These are phyloP conservation scores for Climacium dendroides DNA, from an alignment of 225 moss, liverwort and hornwort genomes.

Conservation along the genomic window DNA sequence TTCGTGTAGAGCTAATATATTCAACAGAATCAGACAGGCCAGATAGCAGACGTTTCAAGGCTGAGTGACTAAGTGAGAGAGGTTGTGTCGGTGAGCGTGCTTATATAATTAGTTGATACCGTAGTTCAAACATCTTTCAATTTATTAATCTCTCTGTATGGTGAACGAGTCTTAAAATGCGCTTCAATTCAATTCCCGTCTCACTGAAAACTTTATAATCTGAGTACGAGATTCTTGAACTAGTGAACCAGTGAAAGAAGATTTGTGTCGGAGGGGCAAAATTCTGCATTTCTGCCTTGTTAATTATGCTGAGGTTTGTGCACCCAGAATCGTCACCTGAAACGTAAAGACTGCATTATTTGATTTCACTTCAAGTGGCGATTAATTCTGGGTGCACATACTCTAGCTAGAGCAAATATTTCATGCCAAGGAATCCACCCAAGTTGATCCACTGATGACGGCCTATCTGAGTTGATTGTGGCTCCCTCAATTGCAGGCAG, in stretches of 20 bases:
- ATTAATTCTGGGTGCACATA: not conserved
- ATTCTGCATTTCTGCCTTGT: not conserved
- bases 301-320: not conserved
- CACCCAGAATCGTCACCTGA: not conserved
- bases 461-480: not conserved
- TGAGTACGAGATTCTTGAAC: not conserved
- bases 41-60: not conserved
- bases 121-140: not conserved
- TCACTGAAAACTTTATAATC: not conserved
- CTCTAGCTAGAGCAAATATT: too few species aligned
- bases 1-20: not conserved
- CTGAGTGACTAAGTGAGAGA: not conserved
- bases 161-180: not conserved
- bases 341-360: not conserved
- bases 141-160: not conserved
- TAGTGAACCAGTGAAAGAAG: not conserved
- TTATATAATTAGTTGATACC: too few species aligned
- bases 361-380: not conserved
- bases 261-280: not conserved
- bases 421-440: not conserved
- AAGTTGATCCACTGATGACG: not conserved
- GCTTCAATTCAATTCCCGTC: not conserved
- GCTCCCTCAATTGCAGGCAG: slow-evolving; percentile 33
- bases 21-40: not conserved
- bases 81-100: not conserved